Conservation (phyloP, 2,329 filamentous ascomycete species). For the Drechslera avenae region DNA sequence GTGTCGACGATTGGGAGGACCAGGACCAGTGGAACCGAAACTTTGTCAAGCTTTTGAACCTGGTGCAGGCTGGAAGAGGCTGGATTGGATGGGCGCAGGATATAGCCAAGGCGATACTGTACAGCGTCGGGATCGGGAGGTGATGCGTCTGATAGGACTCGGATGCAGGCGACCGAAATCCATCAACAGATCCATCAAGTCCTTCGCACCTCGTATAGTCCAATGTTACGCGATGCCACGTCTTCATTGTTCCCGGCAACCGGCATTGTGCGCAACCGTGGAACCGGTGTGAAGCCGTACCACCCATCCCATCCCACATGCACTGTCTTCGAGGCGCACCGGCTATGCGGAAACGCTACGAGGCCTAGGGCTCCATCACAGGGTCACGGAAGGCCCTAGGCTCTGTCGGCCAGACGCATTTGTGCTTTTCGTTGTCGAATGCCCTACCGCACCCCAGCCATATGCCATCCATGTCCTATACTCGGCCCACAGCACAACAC, state of each 20-base stretch:
- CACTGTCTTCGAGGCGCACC: slow-evolving; percentile 1
- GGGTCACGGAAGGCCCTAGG: neutral
- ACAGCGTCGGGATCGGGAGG: slow-evolving; percentile 28
- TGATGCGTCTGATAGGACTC: slow-evolving; percentile 3
- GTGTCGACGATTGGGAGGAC: slow-evolving; percentile 63
- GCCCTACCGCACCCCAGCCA: neutral
- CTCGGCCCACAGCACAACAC: neutral
- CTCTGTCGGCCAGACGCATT: neutral
- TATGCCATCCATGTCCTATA: neutral
- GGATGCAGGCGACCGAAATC: no score
- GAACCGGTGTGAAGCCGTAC: neutral
- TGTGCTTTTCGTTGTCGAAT: neutral
- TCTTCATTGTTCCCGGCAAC: no score
- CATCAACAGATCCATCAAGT: neutral
- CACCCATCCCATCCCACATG: neutral
- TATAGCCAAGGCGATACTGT: slow-evolving; percentile 40
- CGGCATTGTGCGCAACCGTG: no score
- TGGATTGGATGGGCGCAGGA: slow-evolving; percentile 59
- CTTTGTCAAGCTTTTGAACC: slow-evolving; percentile 61
- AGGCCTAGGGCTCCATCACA: neutral
- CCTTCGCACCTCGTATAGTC: neutral
- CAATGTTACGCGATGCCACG: no score
- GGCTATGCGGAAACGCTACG: slow-evolving; percentile 8
- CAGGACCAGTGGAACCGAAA: slow-evolving; percentile 62
- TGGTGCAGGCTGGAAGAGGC: slow-evolving; percentile 55